Evolutionary conservation across 169 alveolate species (phyloP).

Genomic region (Eimeria necatrix): DNA sequence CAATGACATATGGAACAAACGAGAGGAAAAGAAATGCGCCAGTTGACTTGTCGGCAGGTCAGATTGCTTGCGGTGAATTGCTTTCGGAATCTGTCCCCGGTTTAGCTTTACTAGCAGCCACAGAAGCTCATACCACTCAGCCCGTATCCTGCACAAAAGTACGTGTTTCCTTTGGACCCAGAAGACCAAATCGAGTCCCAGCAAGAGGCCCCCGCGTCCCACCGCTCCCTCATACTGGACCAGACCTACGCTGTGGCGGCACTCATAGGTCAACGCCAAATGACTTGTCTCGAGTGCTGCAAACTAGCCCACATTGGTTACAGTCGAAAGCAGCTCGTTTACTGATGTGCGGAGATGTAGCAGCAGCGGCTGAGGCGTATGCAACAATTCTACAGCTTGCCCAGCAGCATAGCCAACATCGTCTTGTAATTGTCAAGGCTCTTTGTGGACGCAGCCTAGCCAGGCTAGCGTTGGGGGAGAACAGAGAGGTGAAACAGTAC

Average conservation of each 20-base stretch:
- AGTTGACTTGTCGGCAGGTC: not conserved
- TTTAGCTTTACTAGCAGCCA: not conserved
- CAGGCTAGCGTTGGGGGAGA: slow-evolving; percentile 21
- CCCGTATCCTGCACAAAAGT: slow-evolving; percentile 25
- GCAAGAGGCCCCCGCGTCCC: slow-evolving; percentile 66
- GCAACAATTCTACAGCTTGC: not conserved
- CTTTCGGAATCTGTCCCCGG: not conserved
- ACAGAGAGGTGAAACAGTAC: not conserved
- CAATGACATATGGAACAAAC: not conserved
- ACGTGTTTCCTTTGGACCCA: slow-evolving; percentile 64
- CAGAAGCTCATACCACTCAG: not conserved
- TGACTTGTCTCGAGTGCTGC: slow-evolving; percentile 38
- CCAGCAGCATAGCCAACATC: slow-evolving; percentile 7
- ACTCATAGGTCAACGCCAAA: slow-evolving; percentile 22
- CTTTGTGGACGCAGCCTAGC: slow-evolving; percentile 69
- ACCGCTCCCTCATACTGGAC: slow-evolving; percentile 38
- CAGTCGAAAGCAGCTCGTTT: slow-evolving; percentile 73
- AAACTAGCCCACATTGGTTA: slow-evolving; percentile 46
- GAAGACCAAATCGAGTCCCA: slow-evolving; percentile 46
- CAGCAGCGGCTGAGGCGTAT: slow-evolving; percentile 65
- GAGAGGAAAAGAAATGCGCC: too few species aligned
- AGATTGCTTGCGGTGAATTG: not conserved
- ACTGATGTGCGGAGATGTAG: slow-evolving; percentile 38
- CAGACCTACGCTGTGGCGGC: not conserved
- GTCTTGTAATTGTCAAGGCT: slow-evolving; percentile 41